Conservation (phyloP, 169 alveolate species). For the Toxoplasma gondii region DNA sequence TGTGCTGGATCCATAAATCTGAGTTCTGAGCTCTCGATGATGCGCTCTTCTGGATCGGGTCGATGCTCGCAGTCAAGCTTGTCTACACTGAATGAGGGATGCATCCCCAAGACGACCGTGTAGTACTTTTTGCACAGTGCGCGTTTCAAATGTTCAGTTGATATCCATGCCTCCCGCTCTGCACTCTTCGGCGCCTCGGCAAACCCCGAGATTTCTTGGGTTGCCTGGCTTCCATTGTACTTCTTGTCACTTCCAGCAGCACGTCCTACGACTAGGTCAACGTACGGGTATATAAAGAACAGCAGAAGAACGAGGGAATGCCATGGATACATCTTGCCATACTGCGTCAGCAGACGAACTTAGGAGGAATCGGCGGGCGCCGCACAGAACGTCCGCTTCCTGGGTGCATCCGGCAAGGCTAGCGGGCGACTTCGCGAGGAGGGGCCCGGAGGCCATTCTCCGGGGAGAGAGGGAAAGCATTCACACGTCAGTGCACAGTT, state of each 20-base stretch:
- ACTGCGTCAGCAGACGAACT: not conserved
- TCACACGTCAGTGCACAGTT: not conserved
- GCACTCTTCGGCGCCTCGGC: not conserved
- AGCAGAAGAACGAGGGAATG: not conserved
- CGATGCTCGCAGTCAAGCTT: constrained; percentile 34
- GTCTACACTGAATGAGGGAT: constrained; percentile 17
- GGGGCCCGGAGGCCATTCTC: not conserved
- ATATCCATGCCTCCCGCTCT: not conserved
- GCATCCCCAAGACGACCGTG: constrained; percentile 24
- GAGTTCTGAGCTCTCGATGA: not conserved
- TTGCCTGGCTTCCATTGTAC: not conserved
- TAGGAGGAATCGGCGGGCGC: not conserved
- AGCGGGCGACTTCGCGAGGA: not conserved
- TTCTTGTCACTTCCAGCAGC: not conserved
- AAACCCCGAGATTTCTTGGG: not conserved
- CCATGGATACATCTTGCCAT: not conserved
- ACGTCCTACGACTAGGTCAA: not conserved
- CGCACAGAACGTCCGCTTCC: not conserved
- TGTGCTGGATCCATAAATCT: not conserved
- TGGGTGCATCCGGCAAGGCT: not conserved
- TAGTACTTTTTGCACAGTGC: constrained; percentile 8
- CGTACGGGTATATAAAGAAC: not conserved
- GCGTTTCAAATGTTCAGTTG: constrained; percentile 22
- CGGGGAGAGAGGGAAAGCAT: not conserved
- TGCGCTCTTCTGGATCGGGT: not conserved